These are phyloP conservation scores for Amanita subjunquillea DNA, from an alignment of 768 basidiomycete genomes.

Conservation along the genomic window DNA sequence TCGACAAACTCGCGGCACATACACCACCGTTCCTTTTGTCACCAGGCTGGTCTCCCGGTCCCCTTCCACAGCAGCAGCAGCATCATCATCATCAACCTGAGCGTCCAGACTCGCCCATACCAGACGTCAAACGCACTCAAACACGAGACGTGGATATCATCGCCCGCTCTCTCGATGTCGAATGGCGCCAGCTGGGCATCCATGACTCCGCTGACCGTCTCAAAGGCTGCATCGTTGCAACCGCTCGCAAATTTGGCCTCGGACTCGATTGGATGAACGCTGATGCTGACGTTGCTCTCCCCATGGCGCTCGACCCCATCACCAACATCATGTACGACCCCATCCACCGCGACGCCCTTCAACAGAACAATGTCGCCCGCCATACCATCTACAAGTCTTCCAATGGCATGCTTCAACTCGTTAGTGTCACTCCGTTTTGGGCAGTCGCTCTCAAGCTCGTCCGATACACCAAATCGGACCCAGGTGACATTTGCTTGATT, in stretches of 20 bases:
- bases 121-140: slow-evolving; percentile 27
- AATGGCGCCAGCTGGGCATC: slow-evolving; percentile 38
- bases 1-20: slow-evolving; percentile 22
- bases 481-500: slow-evolving; percentile 56
- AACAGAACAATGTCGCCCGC: slow-evolving; percentile 36
- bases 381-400: slow-evolving; percentile 49
- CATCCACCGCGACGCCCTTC: slow-evolving; percentile 43
- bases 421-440: slow-evolving; percentile 66
- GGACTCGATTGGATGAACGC: slow-evolving; percentile 75
- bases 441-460: slow-evolving; percentile 65
- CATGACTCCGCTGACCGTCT: slow-evolving; percentile 45
- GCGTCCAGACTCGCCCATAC: slow-evolving; percentile 14
- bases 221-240: slow-evolving; percentile 42
- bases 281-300: slow-evolving; percentile 62
- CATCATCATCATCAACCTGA: slow-evolving; percentile 7
- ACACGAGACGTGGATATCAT: slow-evolving; percentile 67
- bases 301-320: slow-evolving; percentile 40
- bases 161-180: slow-evolving; percentile 45
- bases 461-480: slow-evolving; percentile 53
- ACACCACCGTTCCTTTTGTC: slow-evolving; percentile 11
- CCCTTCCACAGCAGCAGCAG: slow-evolving; percentile 9
- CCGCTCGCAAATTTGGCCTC: slow-evolving; percentile 36
- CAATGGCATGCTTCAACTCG: slow-evolving; percentile 37
- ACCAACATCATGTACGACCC: slow-evolving; percentile 36
- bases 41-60: not conserved